Base-by-base conservation (phyloP, 1,139 yeast genomes). In the Protomyces gravidus region DNA sequence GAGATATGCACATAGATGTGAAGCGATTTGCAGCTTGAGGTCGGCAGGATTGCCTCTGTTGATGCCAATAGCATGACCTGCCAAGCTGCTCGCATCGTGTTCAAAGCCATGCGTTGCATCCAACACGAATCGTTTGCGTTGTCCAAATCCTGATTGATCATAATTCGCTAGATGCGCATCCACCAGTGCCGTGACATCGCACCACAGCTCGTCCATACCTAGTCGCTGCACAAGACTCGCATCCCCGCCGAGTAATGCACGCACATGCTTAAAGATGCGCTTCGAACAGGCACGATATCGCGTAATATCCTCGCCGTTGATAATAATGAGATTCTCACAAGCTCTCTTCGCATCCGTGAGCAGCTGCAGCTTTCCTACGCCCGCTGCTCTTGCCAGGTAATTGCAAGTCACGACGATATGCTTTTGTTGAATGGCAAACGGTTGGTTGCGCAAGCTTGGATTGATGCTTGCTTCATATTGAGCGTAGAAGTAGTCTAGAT, bases 141-240 rank as follows among this genome's bases (percentile, higher is more conserved):
- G n/a, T 5, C 15, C 27, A 11, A 7, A 9, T 5, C 30, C 30
- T 2, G 7, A 6, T 15, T 5, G 11, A 17, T 17, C 23, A 13
- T 28, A 28, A 15, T 11, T 7, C 17, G 19, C 17, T 9, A 19
- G 5, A 2, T 30, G 27, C 21, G 39, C n/a, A 7, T 23, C 28
- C 3, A 55, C 53, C 27, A 36, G 53, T 7, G 9, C 26, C 11
- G 72, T 65, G 25, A 73, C 59, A 51, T 73, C 75, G 13, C 72
- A 62, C 65, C 73, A 65, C 65, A 73, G 61, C 61, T 73, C 76
- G 61, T 73, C 76, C 56, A 73, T 65, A 1, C 76, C 76, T n/a
- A 72, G 65, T 45, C 76, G 65, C 57, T 73, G 74, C 4, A 72
- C 67, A 1, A 69, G 66, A 13, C 63, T 21, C 17, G 17, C 62